Conservation (phyloP, 2,329 filamentous ascomycete species). For the Xylaria sp. region DNA sequence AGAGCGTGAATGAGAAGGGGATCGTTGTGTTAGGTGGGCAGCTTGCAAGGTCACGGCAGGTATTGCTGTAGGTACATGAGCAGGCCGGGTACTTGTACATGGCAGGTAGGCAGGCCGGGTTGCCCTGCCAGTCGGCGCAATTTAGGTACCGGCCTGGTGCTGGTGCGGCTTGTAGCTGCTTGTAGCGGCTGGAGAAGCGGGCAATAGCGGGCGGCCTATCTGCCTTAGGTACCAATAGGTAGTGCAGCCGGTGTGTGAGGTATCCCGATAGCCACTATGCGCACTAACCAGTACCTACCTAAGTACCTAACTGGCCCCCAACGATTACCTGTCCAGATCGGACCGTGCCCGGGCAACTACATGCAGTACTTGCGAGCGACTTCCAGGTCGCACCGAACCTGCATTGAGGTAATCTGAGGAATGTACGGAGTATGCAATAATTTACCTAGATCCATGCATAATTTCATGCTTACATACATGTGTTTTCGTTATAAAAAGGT, state of each 20-base stretch:
- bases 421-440: too few relatives aligned
- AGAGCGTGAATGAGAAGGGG: constrained; percentile 11
- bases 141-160: background rate
- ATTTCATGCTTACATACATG: too few relatives aligned
- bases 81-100: too few relatives aligned
- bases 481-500: too few relatives aligned
- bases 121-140: background rate
- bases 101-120: background rate
- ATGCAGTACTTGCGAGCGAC: background rate
- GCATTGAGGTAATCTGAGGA: too few relatives aligned
- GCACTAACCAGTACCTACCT: too few relatives aligned
- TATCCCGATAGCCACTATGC: background rate
- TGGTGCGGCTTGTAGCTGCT: background rate
- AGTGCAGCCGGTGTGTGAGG: background rate
- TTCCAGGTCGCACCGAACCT: too few relatives aligned
- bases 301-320: too few relatives aligned
- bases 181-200: background rate
- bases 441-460: too few relatives aligned
- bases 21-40: constrained; percentile 17
- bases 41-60: background rate
- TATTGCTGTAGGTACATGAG: background rate
- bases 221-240: background rate
- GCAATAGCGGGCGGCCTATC: background rate
- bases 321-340: too few relatives aligned
- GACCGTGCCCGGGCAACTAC: background rate